phyloP scores from a whole-genome alignment of 305 asterid genomes.

The Plantago lanceolata region DNA sequence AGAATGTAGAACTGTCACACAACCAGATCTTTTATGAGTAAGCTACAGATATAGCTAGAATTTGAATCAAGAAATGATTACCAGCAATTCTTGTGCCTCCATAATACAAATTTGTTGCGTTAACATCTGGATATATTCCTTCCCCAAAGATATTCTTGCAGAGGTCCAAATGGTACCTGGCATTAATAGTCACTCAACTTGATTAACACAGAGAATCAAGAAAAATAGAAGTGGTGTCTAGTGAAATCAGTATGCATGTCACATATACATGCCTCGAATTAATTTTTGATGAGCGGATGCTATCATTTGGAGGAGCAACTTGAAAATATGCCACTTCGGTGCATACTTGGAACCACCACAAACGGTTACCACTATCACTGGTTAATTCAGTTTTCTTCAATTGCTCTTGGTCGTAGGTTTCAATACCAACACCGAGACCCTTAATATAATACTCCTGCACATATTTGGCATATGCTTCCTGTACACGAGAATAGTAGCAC shows the following conservation, averaged over 20 bases:
- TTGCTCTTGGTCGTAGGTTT: constrained; percentile 64
- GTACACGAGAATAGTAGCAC: constrained; percentile 30
- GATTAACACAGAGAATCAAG: constrained; percentile 20
- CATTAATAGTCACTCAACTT: constrained; percentile 26
- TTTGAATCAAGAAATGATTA: constrained; percentile 27
- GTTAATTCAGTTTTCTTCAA: constrained; percentile 50
- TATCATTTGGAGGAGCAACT: constrained; percentile 90
- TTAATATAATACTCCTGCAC: constrained; percentile 56
- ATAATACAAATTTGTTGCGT: constrained; percentile 76
- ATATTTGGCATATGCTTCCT: constrained; percentile 85
- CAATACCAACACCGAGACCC: constrained; percentile 50
- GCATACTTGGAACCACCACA: constrained; percentile 99
- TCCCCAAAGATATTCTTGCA: constrained; percentile 87
- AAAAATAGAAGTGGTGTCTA: not conserved
- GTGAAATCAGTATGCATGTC: not conserved
- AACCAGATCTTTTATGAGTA: constrained; percentile 4
- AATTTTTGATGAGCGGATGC: constrained; percentile 75
- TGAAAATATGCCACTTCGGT: constrained; percentile 98
- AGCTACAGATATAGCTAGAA: not conserved
- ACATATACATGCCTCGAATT: constrained; percentile 52
- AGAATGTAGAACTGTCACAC: not conserved
- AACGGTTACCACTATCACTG: constrained; percentile 50
- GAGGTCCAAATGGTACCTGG: constrained; percentile 94
- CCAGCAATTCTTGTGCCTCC: constrained; percentile 92
- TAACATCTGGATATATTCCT: constrained; percentile 70